Percentiles rank a stretch among this genome's conserved stretches.
Evolutionary conservation across 345 rosid species (phyloP).

Genomic region (Bruguiera sexangula): DNA sequence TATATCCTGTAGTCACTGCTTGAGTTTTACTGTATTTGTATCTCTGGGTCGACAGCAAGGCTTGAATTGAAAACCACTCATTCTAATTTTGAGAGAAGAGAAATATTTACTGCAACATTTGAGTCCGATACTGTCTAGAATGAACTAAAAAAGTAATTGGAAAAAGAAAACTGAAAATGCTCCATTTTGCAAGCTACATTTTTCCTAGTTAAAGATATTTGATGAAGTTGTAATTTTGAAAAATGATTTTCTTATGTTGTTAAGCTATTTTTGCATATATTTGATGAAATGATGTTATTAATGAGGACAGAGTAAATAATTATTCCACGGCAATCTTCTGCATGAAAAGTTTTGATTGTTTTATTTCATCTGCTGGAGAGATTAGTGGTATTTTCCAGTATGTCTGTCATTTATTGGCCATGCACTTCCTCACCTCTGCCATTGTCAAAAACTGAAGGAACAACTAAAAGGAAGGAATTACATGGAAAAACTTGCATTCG

Average conservation of each 20-base stretch:
- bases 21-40: too few species aligned
- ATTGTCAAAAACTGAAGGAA: conserved; percentile 40
- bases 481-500: conserved; percentile 61
- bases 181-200: neutral
- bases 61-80: neutral
- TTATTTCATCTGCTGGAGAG: neutral
- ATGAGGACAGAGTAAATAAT: neutral
- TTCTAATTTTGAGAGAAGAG: neutral
- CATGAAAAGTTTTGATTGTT: neutral
- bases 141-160: conserved; percentile 2
- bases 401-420: neutral
- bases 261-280: neutral
- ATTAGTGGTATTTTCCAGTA: neutral
- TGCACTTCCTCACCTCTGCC: neutral
- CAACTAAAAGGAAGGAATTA: conserved; percentile 86
- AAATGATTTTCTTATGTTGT: neutral
- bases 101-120: neutral
- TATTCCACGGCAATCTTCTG: neutral
- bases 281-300: neutral
- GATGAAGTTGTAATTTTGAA: neutral
- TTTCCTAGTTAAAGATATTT: neutral
- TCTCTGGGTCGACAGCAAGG: neutral
- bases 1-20: neutral
- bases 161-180: neutral
- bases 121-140: neutral